Conservation (phyloP, 345 rosid species). For the Angophora floribunda region DNA sequence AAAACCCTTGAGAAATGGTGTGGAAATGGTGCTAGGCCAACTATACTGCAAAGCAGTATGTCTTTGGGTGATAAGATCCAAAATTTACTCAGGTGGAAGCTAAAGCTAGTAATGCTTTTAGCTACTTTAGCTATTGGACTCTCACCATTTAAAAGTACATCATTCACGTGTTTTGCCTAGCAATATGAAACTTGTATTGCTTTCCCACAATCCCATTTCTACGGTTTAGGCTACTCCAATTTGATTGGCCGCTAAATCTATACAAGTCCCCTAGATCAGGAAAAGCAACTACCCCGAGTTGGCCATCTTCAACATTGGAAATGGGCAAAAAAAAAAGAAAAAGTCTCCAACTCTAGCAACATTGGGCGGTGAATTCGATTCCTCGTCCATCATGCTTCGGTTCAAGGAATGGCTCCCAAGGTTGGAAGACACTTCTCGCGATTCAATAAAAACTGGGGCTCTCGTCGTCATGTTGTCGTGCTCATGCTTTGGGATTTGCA, state of each 20-base stretch:
- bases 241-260: not conserved
- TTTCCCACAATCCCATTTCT: not conserved
- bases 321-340: not conserved
- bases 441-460: not conserved
- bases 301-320: not conserved
- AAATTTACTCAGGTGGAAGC: not conserved
- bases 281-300: not conserved
- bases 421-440: not conserved
- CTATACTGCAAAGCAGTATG: not conserved
- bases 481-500: not conserved
- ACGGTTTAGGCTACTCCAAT: not conserved
- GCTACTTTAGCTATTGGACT: not conserved
- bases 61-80: not conserved
- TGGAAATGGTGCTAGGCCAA: not conserved
- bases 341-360: not conserved
- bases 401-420: not conserved
- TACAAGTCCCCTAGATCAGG: not conserved
- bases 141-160: not conserved
- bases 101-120: not conserved
- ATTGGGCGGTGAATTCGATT: not conserved
- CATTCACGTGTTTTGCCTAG: not conserved
- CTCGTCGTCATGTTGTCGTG: not conserved
- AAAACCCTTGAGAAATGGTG: not conserved
- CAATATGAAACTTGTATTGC: not conserved
- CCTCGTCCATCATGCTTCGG: not conserved